Conservation (phyloP, 2,329 filamentous ascomycete species). For the Fusarium globosum region DNA sequence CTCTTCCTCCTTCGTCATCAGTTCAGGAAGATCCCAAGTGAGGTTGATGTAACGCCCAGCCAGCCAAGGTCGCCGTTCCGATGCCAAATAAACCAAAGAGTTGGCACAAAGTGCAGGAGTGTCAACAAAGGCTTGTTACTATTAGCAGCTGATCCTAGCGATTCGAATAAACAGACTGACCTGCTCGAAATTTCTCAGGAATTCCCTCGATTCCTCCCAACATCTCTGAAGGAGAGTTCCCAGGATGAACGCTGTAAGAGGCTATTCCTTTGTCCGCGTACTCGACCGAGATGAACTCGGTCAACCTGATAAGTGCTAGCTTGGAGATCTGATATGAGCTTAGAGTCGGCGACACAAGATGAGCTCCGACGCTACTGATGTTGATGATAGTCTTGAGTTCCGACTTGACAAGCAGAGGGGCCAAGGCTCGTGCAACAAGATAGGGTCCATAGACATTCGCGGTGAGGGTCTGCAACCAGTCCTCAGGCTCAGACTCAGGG, state of each 20-base stretch:
- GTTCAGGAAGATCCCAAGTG: slow-evolving; percentile 32
- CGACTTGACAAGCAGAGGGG: neutral
- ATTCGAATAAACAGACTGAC: neutral
- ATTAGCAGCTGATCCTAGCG: neutral
- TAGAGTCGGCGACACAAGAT: slow-evolving; percentile 13
- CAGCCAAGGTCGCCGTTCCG: slow-evolving; percentile 9
- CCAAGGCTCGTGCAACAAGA: slow-evolving; percentile 1
- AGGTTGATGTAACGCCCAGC: slow-evolving; percentile 29
- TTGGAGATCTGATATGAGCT: slow-evolving; percentile 33
- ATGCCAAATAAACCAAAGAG: slow-evolving; percentile 25
- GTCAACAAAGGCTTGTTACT: slow-evolving; percentile 15
- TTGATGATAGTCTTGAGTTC: slow-evolving; percentile 9
- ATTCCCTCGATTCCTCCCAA: slow-evolving; percentile 7
- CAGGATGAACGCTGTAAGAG: slow-evolving; percentile 20
- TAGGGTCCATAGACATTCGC: slow-evolving; percentile 15
- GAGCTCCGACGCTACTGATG: slow-evolving; percentile 14
- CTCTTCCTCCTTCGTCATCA: slow-evolving; percentile 17
- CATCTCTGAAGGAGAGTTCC: slow-evolving; percentile 25
- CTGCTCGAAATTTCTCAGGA: neutral
- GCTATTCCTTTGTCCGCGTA: slow-evolving; percentile 3
- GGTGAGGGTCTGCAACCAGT: slow-evolving; percentile 5
- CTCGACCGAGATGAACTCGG: slow-evolving; percentile 25
- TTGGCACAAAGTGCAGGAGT: slow-evolving; percentile 23
- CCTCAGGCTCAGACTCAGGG: slow-evolving; percentile 5
- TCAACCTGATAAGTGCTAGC: slow-evolving; percentile 26